Evolutionary conservation across 371 early-diverging fungal species (phyloP).

Genomic region (Apophysomyces ossiformis): DNA sequence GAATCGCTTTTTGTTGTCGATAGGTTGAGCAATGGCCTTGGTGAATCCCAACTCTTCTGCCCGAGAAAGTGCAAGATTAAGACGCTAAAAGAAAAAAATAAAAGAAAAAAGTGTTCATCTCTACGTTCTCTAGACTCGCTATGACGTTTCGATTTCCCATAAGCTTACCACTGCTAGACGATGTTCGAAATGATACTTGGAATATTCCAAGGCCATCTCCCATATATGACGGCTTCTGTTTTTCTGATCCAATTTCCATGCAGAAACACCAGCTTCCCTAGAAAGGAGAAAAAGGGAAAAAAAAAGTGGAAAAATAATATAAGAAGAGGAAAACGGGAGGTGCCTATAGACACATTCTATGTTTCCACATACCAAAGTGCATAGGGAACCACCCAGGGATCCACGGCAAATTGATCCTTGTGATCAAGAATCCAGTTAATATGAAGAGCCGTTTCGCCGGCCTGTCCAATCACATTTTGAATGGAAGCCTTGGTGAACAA

Average conservation of each 20-base stretch:
- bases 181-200: conserved; percentile 49
- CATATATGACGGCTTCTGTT: conserved; percentile 40
- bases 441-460: conserved; percentile 31
- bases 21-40: conserved; percentile 26
- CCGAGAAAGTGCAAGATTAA: conserved; percentile 32
- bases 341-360: no score
- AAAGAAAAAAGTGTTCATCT: no score
- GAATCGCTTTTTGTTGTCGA: conserved; percentile 36
- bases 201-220: conserved; percentile 44
- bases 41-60: conserved; percentile 38
- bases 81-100: conserved; percentile 19
- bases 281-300: not conserved
- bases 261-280: conserved; percentile 45
- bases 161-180: conserved; percentile 41
- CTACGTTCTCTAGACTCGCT: no score
- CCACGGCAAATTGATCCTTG: conserved; percentile 41
- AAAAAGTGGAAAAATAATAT: not conserved
- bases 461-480: conserved; percentile 32
- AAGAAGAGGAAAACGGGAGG: not conserved
- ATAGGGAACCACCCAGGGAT: conserved; percentile 64
- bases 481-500: conserved; percentile 43
- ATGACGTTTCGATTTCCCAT: not conserved
- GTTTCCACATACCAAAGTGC: conserved; percentile 50
- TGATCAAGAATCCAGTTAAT: conserved; percentile 66
- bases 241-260: conserved; percentile 34